Evolutionary conservation across 106 monocot species (phyloP), one percentile per base, ranked within the genome.

Genomic region (Amphibolis antarctica): DNA sequence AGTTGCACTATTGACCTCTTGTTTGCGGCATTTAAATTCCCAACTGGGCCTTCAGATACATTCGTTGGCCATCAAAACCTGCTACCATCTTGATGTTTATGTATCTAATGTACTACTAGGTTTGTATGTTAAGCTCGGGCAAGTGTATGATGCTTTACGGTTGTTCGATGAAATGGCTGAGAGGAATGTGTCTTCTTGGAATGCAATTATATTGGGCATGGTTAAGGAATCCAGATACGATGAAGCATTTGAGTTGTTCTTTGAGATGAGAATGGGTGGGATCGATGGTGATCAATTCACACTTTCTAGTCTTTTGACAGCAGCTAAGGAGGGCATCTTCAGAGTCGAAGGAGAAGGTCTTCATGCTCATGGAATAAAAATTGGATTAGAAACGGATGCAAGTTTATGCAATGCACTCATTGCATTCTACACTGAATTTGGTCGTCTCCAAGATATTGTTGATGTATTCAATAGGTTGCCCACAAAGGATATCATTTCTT

Each of bases 101-200:
- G 93, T 93, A 3, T 43, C 54, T 14, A 93, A 93, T 71, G 78
- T 88, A 17, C 60, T 93, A 22, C 73, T 93, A 44, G 85, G 78
- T 3, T 46, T 83, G 70, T 85, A 85, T 47, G 76, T 79, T 17
- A 72, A 61, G 48, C 74, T 64, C 49, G 74, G 76, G 4, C 27
- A 18, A 10, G 12, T 65, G 4, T 72, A 69, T 57, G 65, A 59
- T 66, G 83, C 81, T 0, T 9, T 72, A 11, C 25, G 64, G 15
- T 4, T 93, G 67, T 88, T 88, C 48, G 81, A 52, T 1, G 69
- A 62, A 71, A 84, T 89, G 81, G 30, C 26, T 5, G 51, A 69
- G 5, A 79, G 76, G 63, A 86, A 96, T 60, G 84, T 77, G 19
- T 79, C 86, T 1, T 96, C 94, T 11, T 96, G 89, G 89, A 96